These are phyloP conservation scores for Trypanosoma conorhini DNA, from an alignment of 208 protist genomes.

Conservation along the genomic window DNA sequence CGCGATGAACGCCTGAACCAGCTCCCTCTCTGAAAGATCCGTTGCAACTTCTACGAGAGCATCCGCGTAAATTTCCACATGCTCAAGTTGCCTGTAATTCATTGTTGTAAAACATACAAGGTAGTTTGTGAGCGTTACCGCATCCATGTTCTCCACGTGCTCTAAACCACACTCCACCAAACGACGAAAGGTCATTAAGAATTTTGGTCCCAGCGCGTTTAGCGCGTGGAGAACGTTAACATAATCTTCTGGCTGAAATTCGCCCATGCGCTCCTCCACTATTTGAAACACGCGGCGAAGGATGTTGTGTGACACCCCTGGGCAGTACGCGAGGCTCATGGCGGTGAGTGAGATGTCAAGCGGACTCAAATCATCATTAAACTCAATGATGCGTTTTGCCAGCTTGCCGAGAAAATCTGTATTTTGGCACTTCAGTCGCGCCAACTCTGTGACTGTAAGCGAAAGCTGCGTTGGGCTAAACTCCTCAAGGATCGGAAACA, in stretches of 20 bases:
- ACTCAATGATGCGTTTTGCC: conserved; percentile 52
- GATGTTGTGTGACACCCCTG: conserved; percentile 59
- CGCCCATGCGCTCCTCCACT: conserved; percentile 42
- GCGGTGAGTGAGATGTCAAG: conserved; percentile 60
- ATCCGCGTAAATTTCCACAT: conserved; percentile 88
- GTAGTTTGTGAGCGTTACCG: conserved; percentile 64
- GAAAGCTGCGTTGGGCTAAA: conserved; percentile 70
- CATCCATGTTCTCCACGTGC: conserved; percentile 81
- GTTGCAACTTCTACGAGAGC: conserved; percentile 69
- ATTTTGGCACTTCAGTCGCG: conserved; percentile 57
- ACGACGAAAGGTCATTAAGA: conserved; percentile 50
- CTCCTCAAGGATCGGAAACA: conserved; percentile 70
- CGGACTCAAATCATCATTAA: conserved; percentile 51
- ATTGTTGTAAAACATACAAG: conserved; percentile 62
- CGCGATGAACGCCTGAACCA: conserved; percentile 78
- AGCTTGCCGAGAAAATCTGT: conserved; percentile 61
- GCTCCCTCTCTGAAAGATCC: conserved; percentile 61
- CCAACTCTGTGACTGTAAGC: conserved; percentile 58
- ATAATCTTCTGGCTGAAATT: conserved; percentile 86
- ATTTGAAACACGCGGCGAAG: conserved; percentile 46
- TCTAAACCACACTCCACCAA: conserved; percentile 72
- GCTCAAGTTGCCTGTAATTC: conserved; percentile 65
- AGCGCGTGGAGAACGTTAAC: conserved; percentile 53
- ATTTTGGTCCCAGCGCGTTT: conserved; percentile 51
- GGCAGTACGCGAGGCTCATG: conserved; percentile 41